Base-by-base conservation (phyloP, 2,329 filamentous ascomycete genomes). In the Periconia macrospinosa region DNA sequence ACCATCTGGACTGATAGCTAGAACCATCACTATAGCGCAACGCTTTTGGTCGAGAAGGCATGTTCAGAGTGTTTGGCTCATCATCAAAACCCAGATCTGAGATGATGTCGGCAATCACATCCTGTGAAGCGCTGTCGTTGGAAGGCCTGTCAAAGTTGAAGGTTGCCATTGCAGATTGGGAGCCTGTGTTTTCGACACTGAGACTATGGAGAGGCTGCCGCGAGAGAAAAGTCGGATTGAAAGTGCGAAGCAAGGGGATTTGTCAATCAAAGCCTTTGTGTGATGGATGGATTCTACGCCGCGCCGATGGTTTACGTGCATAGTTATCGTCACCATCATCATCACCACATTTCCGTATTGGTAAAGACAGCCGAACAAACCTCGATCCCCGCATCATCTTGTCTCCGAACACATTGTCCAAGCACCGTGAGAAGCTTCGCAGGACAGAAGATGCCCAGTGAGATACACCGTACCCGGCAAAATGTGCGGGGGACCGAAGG, bases 61-160 rank as follows among this genome's bases (percentile, higher is more conserved):
- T 52, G 20, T 51, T 51, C 2, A 62, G 55, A 37, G 33, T 37
- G 33, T 37, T 37, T 6, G 33, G 11, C 11, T 3, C 43, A 30
- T 58, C 57, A 15, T 56, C 56, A 30, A 55, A 49, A n/a, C 52
- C 52, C 9, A 66, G 44, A 30, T 66, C 61, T 30, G 60, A 45
- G n/a, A 64, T 54, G 18, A 63, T 59, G 11, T 54, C 41, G 37
- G 50, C 48, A 17, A 66, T 62, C 30, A 60, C 20, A 30, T 61
- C 54, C 37, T 49, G 14, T 18, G 42, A 30, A 3, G 42, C 11
- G 14, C n/a, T 18, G 14, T 37, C 33, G 33, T n/a, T 13, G 33
- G 11, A 37, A 37, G 15, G 11, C 15, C 11, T 37, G 15, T n/a
- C 11, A 13, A 14, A 10, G 33, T 37, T 37, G 33, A 37, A 37